Percentiles rank a stretch among this genome's conserved stretches.
Evolutionary conservation across 2,329 filamentous ascomycete genomes (phyloP).

Genomic region (Dichotomopilus funicola): DNA sequence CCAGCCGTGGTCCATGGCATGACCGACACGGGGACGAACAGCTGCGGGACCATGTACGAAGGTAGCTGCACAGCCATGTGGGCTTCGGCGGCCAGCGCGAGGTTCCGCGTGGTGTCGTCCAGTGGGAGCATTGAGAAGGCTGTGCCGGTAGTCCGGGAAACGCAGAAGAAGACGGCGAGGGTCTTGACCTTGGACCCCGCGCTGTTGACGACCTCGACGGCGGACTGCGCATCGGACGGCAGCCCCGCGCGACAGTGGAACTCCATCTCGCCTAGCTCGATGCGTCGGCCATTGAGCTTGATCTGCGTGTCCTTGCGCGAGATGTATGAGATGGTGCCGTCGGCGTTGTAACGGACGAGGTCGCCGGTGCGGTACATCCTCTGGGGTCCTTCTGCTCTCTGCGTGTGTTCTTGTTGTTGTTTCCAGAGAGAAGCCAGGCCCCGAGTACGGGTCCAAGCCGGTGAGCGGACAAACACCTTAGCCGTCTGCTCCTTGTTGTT

Average conservation of each 20-base stretch:
- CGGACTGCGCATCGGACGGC: conserved; percentile 37
- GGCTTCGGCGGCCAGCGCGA: conserved; percentile 13
- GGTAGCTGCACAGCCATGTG: conserved; percentile 13
- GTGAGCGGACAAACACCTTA: conserved; percentile 51
- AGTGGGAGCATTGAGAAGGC: conserved; percentile 14
- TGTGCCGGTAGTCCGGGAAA: conserved; percentile 3
- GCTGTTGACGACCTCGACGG: conserved; percentile 26
- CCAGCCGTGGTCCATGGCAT: conserved; percentile 23
- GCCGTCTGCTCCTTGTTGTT: conserved; percentile 52
- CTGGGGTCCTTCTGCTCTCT: no score
- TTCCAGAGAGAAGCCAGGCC: no score
- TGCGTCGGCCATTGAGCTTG: conserved; percentile 60
- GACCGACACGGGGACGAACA: conserved; percentile 20
- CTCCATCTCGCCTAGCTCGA: conserved; percentile 54
- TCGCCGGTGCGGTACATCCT: conserved; percentile 54
- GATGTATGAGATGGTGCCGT: conserved; percentile 50
- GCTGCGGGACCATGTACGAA: conserved; percentile 24
- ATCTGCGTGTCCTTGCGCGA: conserved; percentile 63
- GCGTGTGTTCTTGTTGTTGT: conserved; percentile 21
- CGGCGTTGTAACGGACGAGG: conserved; percentile 46
- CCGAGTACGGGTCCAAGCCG: conserved; percentile 36
- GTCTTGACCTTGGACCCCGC: conserved; percentile 8
- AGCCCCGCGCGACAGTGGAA: conserved; percentile 41
- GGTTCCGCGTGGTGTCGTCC: conserved; percentile 6
- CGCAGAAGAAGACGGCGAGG: conserved; percentile 20